Base-by-base conservation (phyloP, 2,329 filamentous ascomycete species). In the Cercospora sesami region DNA sequence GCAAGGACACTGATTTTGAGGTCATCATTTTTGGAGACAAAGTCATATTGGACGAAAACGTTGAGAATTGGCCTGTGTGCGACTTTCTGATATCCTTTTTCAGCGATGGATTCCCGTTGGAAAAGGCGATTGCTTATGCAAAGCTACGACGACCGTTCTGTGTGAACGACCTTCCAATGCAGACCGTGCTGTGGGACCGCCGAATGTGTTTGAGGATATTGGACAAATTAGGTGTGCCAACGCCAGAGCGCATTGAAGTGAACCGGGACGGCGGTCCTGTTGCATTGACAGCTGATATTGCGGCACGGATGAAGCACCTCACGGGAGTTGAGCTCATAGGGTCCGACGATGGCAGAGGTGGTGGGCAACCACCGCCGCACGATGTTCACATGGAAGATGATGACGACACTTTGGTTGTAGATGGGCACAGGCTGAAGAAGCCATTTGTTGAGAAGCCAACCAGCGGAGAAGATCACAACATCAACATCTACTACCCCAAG, bases 41-140 rank as follows among this genome's bases (percentile, higher is more conserved):
- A 81, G 94, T 97, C 53, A 99, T 99, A 73, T 85, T 99, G 39
- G 95, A 99, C 76, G 95, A 99, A 86, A 92, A 91, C 70, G 91
- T 97, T 65, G 93, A 96, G 80, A 96, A 97, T 78, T 97, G 94
- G 94, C 94, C 94, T 18, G 89, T 96, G 64, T 96, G 93, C 80
- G 95, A 99, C 81, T 99, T 96, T 76, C 82, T 99, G 65, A 97
- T 99, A 76, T 97, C 94, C 3, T 99, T 99, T 82, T 99, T 98
- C 80, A 98, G 94, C 0, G 94, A 97, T 79, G 95, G 95, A 0
- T 99, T 99, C 73, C 95, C 95, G 0, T 83, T 99, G 58, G 94
- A 98, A 73, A 99, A 99, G 79, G 95, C 96, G 5, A 96, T 99
- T 74, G 92, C 93, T 36, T 99, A 99, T 79, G 92, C 93, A 69